phyloP scores from a whole-genome alignment of 352 stramenopile species.

The Phytophthora uliginosa region DNA sequence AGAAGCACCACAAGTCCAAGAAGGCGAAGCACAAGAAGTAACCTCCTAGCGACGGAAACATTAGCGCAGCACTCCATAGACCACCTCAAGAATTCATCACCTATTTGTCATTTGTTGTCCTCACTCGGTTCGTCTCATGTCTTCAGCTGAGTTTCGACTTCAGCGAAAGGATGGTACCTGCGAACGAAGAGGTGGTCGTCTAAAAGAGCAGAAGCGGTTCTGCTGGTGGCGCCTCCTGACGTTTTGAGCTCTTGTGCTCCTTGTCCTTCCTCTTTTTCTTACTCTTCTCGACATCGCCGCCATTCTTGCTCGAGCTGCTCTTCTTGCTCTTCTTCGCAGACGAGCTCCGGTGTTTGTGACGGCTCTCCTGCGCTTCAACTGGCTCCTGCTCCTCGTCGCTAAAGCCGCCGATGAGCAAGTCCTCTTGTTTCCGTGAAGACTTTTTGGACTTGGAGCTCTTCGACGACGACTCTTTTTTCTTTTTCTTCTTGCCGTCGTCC shows the following conservation, averaged over 20 bases:
- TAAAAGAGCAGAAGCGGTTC: constrained; percentile 88
- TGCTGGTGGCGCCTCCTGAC: constrained; percentile 43
- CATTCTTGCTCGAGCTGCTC: constrained; percentile 49
- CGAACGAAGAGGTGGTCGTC: constrained; percentile 38
- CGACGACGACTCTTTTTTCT: constrained; percentile 48
- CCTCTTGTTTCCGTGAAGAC: constrained; percentile 32
- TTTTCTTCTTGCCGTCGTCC: constrained; percentile 50
- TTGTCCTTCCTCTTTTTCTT: constrained; percentile 55
- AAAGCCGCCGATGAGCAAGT: constrained; percentile 52
- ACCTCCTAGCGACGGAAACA: constrained; percentile 25
- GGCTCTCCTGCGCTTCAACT: constrained; percentile 31
- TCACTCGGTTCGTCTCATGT: constrained; percentile 11
- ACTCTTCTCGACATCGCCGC: constrained; percentile 46
- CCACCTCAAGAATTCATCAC: constrained; percentile 41
- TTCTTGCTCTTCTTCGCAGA: constrained; percentile 63
- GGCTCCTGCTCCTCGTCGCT: constrained; percentile 51
- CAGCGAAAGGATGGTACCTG: constrained; percentile 12
- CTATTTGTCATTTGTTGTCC: constrained; percentile 47
- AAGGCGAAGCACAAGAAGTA: constrained; percentile 68
- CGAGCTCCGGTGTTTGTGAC: constrained; percentile 37
- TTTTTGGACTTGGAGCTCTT: constrained; percentile 48
- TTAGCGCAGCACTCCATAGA: constrained; percentile 50
- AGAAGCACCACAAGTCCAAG: constrained; percentile 61
- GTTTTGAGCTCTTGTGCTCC: constrained; percentile 64
- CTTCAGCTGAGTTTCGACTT: constrained; percentile 13